Evolutionary conservation across 2,329 filamentous ascomycete genomes (phyloP).

Genomic region (Pestalotiopsis sp.): DNA sequence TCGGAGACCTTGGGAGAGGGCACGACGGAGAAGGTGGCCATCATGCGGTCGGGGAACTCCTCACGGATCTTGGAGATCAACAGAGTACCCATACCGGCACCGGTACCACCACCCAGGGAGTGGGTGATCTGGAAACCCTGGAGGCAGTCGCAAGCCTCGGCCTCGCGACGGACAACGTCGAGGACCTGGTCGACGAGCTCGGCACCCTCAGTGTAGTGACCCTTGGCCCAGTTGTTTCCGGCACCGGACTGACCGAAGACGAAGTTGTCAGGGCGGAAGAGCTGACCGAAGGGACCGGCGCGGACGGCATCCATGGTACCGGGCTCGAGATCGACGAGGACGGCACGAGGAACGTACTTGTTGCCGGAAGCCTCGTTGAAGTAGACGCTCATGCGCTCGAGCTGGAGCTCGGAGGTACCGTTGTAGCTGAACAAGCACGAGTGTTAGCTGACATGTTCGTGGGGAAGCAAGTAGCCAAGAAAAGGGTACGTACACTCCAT

Average conservation of each 20-base stretch:
- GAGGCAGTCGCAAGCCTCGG: constrained; percentile 98
- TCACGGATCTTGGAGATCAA: constrained; percentile 99
- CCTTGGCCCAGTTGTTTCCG: constrained; percentile 99
- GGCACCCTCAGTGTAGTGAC: constrained; percentile 99
- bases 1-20: constrained; percentile 99
- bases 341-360: constrained; percentile 99
- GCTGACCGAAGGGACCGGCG: constrained; percentile 95
- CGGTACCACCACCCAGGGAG: constrained; percentile 99
- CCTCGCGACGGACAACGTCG: constrained; percentile 97
- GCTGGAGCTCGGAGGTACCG: constrained; percentile 96
- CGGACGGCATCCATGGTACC: constrained; percentile 99
- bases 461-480: constrained; percentile 11
- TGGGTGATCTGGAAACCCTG: constrained; percentile 99
- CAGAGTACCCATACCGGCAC: constrained; percentile 99
- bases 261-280: constrained; percentile 99
- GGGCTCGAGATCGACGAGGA: constrained; percentile 98
- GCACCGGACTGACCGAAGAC: constrained; percentile 99
- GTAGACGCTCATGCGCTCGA: constrained; percentile 99
- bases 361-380: constrained; percentile 95
- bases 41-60: constrained; percentile 99
- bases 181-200: constrained; percentile 98
- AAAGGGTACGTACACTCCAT: constrained; percentile 76
- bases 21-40: constrained; percentile 99
- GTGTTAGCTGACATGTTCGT: constrained; percentile 15
- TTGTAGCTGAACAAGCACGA: constrained; percentile 72